Evolutionary conservation across 306 rosid species (phyloP).

Genomic region (Betula pendula): DNA sequence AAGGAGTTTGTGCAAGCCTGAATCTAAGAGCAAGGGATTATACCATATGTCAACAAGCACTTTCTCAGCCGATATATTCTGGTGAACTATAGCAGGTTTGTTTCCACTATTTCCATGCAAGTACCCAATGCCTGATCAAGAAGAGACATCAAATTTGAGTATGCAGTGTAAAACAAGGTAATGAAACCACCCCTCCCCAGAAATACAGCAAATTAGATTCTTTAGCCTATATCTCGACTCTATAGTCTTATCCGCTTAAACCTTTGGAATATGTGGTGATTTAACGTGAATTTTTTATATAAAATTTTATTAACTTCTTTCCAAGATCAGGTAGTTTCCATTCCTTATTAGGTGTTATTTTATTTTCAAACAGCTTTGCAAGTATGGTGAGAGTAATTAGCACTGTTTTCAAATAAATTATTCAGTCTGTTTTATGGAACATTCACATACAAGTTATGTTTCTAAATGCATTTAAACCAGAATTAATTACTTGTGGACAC

Average conservation of each 20-base stretch:
- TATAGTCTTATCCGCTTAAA: no score
- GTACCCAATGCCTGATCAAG: slow-evolving; percentile 61
- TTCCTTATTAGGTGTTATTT: not conserved
- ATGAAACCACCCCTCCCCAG: not conserved
- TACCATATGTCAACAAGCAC: slow-evolving; percentile 61
- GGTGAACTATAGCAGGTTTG: slow-evolving; percentile 58
- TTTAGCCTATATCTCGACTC: not conserved
- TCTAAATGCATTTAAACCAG: not conserved
- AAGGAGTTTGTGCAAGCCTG: slow-evolving; percentile 84
- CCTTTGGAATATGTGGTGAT: no score
- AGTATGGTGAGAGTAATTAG: not conserved
- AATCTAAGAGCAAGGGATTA: slow-evolving; percentile 62
- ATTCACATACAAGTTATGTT: not conserved
- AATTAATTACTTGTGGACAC: not conserved
- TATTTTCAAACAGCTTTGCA: slow-evolving; percentile 2
- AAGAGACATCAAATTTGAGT: slow-evolving; percentile 14
- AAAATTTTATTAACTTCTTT: not conserved
- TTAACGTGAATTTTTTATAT: not conserved
- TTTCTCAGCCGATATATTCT: slow-evolving; percentile 73
- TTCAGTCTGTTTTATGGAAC: not conserved
- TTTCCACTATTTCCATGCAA: slow-evolving; percentile 56
- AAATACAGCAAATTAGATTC: not conserved
- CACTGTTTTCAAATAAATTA: not conserved
- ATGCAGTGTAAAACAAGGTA: not conserved
- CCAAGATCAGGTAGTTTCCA: not conserved